phyloP scores from a whole-genome alignment of 2,329 filamentous ascomycete genomes.

The Exophiala calicioides region DNA sequence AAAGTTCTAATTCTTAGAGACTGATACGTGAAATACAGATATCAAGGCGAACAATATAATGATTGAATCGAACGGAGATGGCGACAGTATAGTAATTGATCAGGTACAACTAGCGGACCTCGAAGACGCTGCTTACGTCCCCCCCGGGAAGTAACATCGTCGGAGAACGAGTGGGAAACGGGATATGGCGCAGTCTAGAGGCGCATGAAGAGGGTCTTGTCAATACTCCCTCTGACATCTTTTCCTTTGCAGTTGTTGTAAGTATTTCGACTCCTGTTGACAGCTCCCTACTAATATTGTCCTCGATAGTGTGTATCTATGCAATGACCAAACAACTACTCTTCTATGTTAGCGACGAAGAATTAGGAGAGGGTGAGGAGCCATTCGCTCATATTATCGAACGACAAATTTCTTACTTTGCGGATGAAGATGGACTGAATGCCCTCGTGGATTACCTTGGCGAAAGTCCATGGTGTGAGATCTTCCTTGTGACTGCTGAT shows the following conservation, averaged over 20 bases:
- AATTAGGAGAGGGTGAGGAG: slow-evolving; percentile 39
- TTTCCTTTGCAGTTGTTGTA: slow-evolving; percentile 40
- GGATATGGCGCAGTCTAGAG: slow-evolving; percentile 41
- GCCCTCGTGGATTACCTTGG: slow-evolving; percentile 47
- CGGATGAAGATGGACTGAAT: slow-evolving; percentile 44
- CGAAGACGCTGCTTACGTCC: too few species aligned
- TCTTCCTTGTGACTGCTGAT: slow-evolving; percentile 41
- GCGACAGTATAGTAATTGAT: slow-evolving; percentile 25
- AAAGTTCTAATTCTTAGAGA: too few species aligned
- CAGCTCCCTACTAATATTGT: too few species aligned
- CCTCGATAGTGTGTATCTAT: slow-evolving; percentile 46
- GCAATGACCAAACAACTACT: slow-evolving; percentile 46
- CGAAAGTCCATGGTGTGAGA: slow-evolving; percentile 42
- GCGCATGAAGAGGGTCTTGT: slow-evolving; percentile 36
- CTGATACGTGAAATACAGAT: too few species aligned
- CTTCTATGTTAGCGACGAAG: slow-evolving; percentile 41
- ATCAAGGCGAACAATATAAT: slow-evolving; percentile 40
- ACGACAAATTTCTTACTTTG: slow-evolving; percentile 52
- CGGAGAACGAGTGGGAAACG: slow-evolving; percentile 35
- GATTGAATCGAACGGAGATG: slow-evolving; percentile 31
- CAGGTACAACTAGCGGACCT: slow-evolving; percentile 37
- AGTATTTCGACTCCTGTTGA: too few species aligned
- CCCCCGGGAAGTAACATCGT: too few species aligned
- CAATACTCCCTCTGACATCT: slow-evolving; percentile 39
- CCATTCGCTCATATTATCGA: slow-evolving; percentile 46